These are phyloP conservation scores for Chenopodium suecicum DNA, from an alignment of 148 eudicot genomes.

Conservation along the genomic window DNA sequence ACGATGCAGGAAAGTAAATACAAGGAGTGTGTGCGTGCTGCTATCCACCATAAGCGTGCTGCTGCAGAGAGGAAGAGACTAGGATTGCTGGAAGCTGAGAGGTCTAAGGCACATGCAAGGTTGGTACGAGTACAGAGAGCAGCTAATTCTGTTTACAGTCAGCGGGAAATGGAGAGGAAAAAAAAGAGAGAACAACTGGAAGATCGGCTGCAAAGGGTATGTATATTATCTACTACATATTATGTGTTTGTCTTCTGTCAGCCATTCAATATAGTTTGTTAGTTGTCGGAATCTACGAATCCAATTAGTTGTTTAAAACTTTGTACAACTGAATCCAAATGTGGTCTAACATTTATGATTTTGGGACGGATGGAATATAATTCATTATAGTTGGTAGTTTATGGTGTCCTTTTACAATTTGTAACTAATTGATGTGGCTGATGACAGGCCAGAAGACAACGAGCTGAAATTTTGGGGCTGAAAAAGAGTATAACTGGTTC, in stretches of 20 bases:
- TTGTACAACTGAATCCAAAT: too few relatives aligned
- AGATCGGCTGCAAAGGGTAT: slow-evolving; percentile 76
- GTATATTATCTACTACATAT: slow-evolving; percentile 12
- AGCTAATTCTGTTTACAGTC: slow-evolving; percentile 58
- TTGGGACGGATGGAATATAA: neutral
- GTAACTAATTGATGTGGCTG: neutral
- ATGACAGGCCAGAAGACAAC: slow-evolving; percentile 83
- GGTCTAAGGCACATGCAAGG: slow-evolving; percentile 77
- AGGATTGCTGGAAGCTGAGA: slow-evolving; percentile 84
- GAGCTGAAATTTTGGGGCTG: slow-evolving; percentile 76
- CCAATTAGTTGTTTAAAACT: neutral
- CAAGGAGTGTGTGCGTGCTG: slow-evolving; percentile 84
- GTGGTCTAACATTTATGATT: too few relatives aligned
- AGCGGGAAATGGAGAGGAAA: slow-evolving; percentile 78
- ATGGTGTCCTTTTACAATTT: neutral
- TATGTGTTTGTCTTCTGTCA: neutral
- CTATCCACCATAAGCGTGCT: slow-evolving; percentile 81
- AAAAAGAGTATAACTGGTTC: slow-evolving; percentile 43
- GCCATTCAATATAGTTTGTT: neutral
- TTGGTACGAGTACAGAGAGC: slow-evolving; percentile 63
- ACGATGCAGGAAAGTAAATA: slow-evolving; percentile 75
- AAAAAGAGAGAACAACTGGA: slow-evolving; percentile 68
- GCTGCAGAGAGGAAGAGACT: slow-evolving; percentile 90
- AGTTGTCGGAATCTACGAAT: neutral
- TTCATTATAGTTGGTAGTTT: too few relatives aligned